Percentiles rank a stretch among this genome's conserved stretches.
Conservation (phyloP, 2,329 filamentous ascomycete species). For the Colletotrichum nymphaeae region DNA sequence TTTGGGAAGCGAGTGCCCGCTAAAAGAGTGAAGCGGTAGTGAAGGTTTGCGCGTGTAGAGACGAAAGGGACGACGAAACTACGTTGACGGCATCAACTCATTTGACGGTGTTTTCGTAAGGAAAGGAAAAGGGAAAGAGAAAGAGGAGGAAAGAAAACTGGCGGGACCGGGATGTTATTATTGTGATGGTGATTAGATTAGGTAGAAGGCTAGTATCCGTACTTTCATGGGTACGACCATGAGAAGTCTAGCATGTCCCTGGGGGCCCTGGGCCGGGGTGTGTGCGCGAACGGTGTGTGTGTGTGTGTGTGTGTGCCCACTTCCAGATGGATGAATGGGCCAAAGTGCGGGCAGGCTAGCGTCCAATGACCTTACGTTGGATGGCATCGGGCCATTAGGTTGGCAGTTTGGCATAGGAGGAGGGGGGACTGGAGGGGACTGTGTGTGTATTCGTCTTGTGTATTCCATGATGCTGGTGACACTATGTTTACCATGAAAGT, state of each 20-base stretch:
- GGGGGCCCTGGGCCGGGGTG: constrained; percentile 15
- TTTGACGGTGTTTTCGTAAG: constrained; percentile 57
- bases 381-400: background rate
- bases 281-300: constrained; percentile 34
- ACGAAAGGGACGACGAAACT: constrained; percentile 65
- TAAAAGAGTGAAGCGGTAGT: constrained; percentile 88
- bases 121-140: constrained; percentile 47
- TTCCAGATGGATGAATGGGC: constrained; percentile 18
- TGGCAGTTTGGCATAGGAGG: background rate
- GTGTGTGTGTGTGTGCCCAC: constrained; percentile 22
- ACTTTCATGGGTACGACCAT: constrained; percentile 31
- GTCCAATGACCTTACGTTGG: constrained; percentile 18
- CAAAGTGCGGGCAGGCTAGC: constrained; percentile 13
- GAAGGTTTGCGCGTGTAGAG: constrained; percentile 49
- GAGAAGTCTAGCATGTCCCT: constrained; percentile 20
- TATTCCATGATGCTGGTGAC: constrained; percentile 19
- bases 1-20: constrained; percentile 77
- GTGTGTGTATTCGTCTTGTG: constrained; percentile 5
- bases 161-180: constrained; percentile 56
- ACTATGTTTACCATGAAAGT: constrained; percentile 26
- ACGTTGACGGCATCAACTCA: constrained; percentile 64
- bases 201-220: constrained; percentile 34
- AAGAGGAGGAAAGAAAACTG: constrained; percentile 47
- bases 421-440: background rate
- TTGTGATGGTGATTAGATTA: constrained; percentile 40